Evolutionary conservation across 768 basidiomycete genomes (phyloP), one percentile per base, ranked within the genome.

Genomic region (Russula compacta): DNA sequence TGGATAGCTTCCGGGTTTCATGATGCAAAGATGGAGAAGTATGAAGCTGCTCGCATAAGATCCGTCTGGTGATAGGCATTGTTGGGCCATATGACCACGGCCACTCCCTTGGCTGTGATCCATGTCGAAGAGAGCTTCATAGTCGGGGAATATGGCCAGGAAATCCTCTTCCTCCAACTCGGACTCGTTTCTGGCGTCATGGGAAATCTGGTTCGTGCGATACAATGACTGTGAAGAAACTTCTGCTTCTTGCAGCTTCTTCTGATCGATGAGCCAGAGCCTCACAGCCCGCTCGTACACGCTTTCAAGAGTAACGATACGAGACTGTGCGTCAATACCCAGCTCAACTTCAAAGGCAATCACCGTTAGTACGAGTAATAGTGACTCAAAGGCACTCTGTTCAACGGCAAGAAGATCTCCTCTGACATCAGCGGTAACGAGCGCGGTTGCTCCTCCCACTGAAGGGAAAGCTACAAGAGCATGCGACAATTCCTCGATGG

Each of bases 141-240:
- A 95, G 11, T 83, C 83, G 12, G 97, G 97, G 73, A 99, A 99
- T 33, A 98, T 71, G 6, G 81, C 74, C 48, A 85, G 73, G 68
- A 98, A 92, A 66, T 98, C 97, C 63, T 79, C 78, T 71, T 89
- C 89, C 69, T 97, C 92, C 40, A 81, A 69, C 67, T 92, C 88
- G 5, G 81, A 82, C 61, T 95, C 94, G 12, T 79, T 80, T 10
- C 78, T 71, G 33, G 78, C 78, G 33, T 79, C 74, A 50, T 88
- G 73, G 14, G 82, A 77, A 29, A 78, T 69, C 46, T 78, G 77
- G 42, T 79, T 82, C 50, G 77, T 77, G 29, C 87, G 85, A 75
- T 98, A 99, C 3, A 98, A 73, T 21, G 89, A 87, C 32, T 80
- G 81, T 0, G 85, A 81, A 12, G 82, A 83, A 29, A 80, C 78